Base-by-base conservation (phyloP, 148 eudicot species). In the Talinum fruticosum region DNA sequence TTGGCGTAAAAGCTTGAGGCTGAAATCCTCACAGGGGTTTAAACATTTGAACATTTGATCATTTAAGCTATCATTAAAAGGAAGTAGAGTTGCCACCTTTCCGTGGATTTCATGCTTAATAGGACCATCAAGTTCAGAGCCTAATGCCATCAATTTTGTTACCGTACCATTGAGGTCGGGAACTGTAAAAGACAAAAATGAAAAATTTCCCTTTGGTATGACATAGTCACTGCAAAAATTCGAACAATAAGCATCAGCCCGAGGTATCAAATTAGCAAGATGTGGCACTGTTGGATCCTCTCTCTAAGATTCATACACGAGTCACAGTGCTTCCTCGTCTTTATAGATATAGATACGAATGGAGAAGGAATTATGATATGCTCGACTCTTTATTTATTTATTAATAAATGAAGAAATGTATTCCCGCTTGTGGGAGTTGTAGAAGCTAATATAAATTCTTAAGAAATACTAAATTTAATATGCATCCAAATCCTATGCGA, bases 61-160 rank as follows among this genome's bases (percentile, higher is more conserved):
- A 62, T 28, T n/a, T n/a, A n/a, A n/a, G n/a, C 13, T 26, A 53
- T 0, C 38, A 24, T 33, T 70, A 4, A 14, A 45, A 36, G 29
- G 45, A 53, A 45, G 33, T 26, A 54, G 14, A 66, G 38, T 23
- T 23, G 38, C 51, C 74, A 92, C 93, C 96, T 94, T 92, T 54
- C 98, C 98, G 84, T 94, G 90, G 79, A 89, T 82, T 82, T 94
- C 96, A 73, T 92, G 84, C 72, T 92, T 94, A 75, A 90, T 88
- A 16, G 93, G 90, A 64, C 97, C 98, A 82, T 92, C 98, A 72
- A 94, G 76, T 80, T 89, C 92, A 24, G 93, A 97, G 32, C 98
- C 96, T 84, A 94, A 87, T 64, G 87, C 86, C 87, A 87, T 86
- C 76, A 92, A 79, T 69, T 94, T 94, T 30, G 91, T 79, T 78